These are phyloP conservation scores for Aspergillus pseudoterreus DNA, from an alignment of 2,329 filamentous ascomycete species.

Conservation along the genomic window DNA sequence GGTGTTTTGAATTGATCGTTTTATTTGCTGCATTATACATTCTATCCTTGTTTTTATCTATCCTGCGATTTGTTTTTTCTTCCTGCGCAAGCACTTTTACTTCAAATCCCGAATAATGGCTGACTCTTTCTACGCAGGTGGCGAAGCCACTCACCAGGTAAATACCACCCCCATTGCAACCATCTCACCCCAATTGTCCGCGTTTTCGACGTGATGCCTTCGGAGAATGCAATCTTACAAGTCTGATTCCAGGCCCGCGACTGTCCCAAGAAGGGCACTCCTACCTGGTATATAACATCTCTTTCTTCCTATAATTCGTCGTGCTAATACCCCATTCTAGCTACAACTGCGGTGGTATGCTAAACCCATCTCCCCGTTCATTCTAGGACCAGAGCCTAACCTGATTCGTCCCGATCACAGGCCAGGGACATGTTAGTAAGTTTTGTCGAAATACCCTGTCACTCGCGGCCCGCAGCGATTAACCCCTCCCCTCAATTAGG, in stretches of 20 bases:
- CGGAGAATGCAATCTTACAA: conserved; percentile 15
- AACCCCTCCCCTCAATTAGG: conserved; percentile 44
- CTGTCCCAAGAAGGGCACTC: conserved; percentile 77
- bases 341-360: conserved; percentile 77
- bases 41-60: neutral
- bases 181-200: neutral
- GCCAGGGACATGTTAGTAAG: conserved; percentile 74
- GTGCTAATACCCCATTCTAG: conserved; percentile 39
- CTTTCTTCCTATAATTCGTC: neutral
- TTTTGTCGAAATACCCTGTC: conserved; percentile 13
- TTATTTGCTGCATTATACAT: neutral
- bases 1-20: neutral
- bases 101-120: neutral
- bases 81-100: neutral
- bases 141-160: conserved; percentile 73
- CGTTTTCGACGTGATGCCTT: neutral
- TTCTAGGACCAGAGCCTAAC: conserved; percentile 2
- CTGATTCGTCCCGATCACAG: conserved; percentile 30
- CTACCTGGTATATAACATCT: conserved; percentile 65
- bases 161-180: conserved; percentile 23
- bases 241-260: conserved; percentile 64
- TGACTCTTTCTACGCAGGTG: conserved; percentile 50
- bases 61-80: too few relatives aligned
- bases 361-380: neutral
- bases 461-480: neutral